phyloP scores from a whole-genome alignment of 73 alveolate species.

The Paramecium tetraurelia region DNA sequence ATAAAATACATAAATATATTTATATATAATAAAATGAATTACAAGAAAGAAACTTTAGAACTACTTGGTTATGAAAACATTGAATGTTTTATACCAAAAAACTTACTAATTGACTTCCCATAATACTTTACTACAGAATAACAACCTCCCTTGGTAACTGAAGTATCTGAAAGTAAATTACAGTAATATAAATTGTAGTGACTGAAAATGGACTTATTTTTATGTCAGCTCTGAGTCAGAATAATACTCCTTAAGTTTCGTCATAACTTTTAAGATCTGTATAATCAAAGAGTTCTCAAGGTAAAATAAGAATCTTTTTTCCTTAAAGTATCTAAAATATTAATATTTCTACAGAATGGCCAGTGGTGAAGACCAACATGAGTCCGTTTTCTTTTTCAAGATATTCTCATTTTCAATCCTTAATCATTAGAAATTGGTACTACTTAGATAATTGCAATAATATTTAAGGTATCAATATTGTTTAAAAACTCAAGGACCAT shows the following conservation, averaged over 20 bases:
- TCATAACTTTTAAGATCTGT: background rate
- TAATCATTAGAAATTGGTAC: conserved; percentile 10
- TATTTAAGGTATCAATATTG: background rate
- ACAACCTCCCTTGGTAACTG: background rate
- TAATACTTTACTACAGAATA: background rate
- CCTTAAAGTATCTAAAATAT: conserved; percentile 3
- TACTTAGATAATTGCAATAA: background rate
- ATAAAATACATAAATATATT: background rate
- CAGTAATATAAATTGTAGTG: background rate
- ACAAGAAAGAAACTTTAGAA: conserved; percentile 9
- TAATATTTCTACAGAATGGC: conserved; percentile 28
- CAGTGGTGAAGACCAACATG: background rate
- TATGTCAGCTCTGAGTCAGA: background rate
- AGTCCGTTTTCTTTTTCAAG: conserved; percentile 38
- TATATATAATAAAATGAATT: background rate
- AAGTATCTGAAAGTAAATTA: background rate
- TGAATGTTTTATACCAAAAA: background rate
- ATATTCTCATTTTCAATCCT: background rate
- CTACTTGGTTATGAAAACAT: background rate
- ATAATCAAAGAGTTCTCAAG: background rate
- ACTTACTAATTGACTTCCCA: background rate
- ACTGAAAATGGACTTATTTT: background rate
- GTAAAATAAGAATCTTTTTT: conserved; percentile 2
- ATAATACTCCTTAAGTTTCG: background rate
- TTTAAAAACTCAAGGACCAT: background rate